Evolutionary conservation across 495 filamentous ascomycete genomes (phyloP).

Genomic region (Friedmanniomyces endolithicus): DNA sequence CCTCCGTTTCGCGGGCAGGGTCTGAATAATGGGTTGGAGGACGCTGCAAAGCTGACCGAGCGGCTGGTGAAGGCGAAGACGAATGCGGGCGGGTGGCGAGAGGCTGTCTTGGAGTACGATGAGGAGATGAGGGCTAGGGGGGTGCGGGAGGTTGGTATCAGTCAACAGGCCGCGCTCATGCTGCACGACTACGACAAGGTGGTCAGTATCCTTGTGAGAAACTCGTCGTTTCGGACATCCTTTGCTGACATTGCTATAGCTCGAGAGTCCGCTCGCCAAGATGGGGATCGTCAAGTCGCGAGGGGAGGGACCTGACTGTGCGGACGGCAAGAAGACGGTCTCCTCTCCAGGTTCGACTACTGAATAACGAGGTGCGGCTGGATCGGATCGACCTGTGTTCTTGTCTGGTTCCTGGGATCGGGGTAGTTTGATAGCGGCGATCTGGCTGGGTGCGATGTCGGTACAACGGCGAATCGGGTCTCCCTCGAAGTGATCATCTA

Average conservation of each 20-base stretch:
- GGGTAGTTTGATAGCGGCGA: too few relatives aligned
- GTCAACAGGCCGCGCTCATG: background rate
- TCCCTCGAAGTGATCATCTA: too few relatives aligned
- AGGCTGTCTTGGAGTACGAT: background rate
- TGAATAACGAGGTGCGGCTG: too few relatives aligned
- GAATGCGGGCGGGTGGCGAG: background rate
- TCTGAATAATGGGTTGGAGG: background rate
- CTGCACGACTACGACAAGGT: conserved; percentile 1
- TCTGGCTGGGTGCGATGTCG: background rate
- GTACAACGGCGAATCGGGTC: background rate
- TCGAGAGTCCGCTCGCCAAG: background rate
- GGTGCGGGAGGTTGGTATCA: background rate
- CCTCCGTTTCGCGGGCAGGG: background rate
- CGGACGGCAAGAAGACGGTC: background rate
- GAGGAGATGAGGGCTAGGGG: background rate
- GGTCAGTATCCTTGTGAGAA: background rate
- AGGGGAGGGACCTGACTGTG: background rate
- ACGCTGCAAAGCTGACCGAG: background rate
- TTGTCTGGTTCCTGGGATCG: too few relatives aligned
- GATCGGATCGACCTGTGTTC: too few relatives aligned
- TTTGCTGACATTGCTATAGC: background rate
- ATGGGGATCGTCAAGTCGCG: background rate
- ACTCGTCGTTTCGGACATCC: too few relatives aligned
- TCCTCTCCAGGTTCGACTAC: too few relatives aligned
- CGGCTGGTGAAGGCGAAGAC: background rate